A percentile compares a stretch with the other conserved stretches of the same genome.
phyloP scores from a whole-genome alignment of 2,329 filamentous ascomycete genomes.

The Thermomyces lanuginosus region DNA sequence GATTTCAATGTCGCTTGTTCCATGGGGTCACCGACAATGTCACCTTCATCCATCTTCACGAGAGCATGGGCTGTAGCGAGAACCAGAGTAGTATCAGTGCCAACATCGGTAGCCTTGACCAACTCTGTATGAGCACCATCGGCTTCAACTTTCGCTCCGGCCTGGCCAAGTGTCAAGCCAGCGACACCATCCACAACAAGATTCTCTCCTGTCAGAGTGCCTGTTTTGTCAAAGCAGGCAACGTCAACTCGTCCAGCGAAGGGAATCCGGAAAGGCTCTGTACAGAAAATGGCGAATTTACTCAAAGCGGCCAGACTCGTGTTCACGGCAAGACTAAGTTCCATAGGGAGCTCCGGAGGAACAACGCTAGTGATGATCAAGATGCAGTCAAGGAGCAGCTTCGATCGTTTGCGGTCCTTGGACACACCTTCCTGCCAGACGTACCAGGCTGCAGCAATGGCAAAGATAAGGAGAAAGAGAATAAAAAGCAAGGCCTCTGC shows the following conservation, averaged over 20 bases:
- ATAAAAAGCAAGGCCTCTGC: constrained; percentile 94
- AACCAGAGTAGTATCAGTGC: constrained; percentile 74
- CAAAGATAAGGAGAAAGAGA: constrained; percentile 87
- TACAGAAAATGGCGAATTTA: constrained; percentile 95
- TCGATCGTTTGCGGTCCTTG: constrained; percentile 90
- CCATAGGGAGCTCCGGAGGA: constrained; percentile 96
- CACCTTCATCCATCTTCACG: constrained; percentile 90
- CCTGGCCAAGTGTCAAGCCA: constrained; percentile 58
- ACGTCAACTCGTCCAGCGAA: constrained; percentile 90
- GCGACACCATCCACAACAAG: constrained; percentile 94
- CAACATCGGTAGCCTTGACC: constrained; percentile 51
- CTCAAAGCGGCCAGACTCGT: constrained; percentile 88
- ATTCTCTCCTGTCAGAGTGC: constrained; percentile 89
- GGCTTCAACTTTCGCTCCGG: constrained; percentile 49
- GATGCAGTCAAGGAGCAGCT: constrained; percentile 90
- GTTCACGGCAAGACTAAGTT: constrained; percentile 91
- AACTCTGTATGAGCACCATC: constrained; percentile 75
- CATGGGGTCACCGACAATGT: constrained; percentile 96
- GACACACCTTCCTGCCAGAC: constrained; percentile 94
- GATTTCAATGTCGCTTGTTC: constrained; percentile 86
- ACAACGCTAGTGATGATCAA: constrained; percentile 97
- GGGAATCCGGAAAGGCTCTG: constrained; percentile 94
- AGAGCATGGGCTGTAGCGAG: constrained; percentile 88
- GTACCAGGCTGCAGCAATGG: constrained; percentile 95
- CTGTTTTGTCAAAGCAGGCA: constrained; percentile 97